Percentiles rank a stretch among this genome's conserved stretches.
Conservation (phyloP, 305 asterid genomes). For the Euphrasia arctica region DNA sequence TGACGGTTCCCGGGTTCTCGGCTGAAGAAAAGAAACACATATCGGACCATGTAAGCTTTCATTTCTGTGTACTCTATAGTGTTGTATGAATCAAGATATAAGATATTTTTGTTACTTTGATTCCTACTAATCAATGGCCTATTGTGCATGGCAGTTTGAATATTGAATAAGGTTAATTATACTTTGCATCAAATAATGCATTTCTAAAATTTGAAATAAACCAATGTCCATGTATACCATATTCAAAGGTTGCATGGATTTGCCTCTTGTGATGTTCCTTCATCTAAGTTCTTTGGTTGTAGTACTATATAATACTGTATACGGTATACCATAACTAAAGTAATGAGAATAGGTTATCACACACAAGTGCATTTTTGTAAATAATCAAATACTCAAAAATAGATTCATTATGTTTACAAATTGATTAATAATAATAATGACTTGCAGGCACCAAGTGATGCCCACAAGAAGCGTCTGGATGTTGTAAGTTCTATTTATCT, state of each 20-base stretch:
- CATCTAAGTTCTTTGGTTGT: neutral
- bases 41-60: constrained; percentile 53
- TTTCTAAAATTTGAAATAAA: neutral
- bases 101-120: constrained; percentile 12
- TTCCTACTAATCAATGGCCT: constrained; percentile 10
- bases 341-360: constrained; percentile 9
- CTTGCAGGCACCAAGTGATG: constrained; percentile 70
- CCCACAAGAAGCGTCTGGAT: constrained; percentile 84
- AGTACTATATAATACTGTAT: neutral
- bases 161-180: constrained; percentile 15
- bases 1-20: constrained; percentile 85
- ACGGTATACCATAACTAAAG: neutral
- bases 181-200: constrained; percentile 5
- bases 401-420: constrained; percentile 17
- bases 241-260: constrained; percentile 19
- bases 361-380: neutral
- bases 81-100: constrained; percentile 14
- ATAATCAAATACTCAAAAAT: constrained; percentile 5
- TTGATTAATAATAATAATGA: constrained; percentile 24
- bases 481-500: constrained; percentile 44
- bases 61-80: constrained; percentile 6
- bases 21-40: constrained; percentile 65
- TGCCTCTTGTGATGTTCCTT: constrained; percentile 6
- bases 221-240: constrained; percentile 10
- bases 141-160: constrained; percentile 13